Evolutionary conservation across 2,329 filamentous ascomycete genomes (phyloP).

Genomic region (Colletotrichum liaoningense): DNA sequence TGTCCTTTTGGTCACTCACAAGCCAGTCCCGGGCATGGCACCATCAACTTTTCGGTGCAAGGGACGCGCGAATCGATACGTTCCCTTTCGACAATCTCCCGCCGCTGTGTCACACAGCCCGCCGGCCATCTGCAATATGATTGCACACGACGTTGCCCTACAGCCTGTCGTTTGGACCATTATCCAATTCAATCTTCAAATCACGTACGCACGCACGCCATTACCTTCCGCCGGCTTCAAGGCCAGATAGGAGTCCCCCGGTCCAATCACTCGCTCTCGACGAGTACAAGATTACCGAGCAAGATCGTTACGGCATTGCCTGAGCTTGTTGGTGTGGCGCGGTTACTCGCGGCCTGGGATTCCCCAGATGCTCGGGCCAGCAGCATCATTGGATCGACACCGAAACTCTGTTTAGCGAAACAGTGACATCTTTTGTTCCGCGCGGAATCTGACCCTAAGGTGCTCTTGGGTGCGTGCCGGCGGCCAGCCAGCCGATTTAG

Average conservation of each 20-base stretch:
- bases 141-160: not conserved
- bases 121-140: not conserved
- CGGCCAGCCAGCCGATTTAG: not conserved
- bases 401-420: not conserved
- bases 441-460: not conserved
- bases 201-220: not conserved
- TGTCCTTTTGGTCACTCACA: not conserved
- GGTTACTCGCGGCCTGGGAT: not conserved
- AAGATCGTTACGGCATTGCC: not conserved
- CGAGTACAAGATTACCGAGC: not conserved
- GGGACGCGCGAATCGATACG: not conserved
- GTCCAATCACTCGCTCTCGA: not conserved
- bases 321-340: not conserved
- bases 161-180: not conserved
- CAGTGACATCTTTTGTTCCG: not conserved
- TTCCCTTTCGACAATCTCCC: not conserved
- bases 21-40: not conserved
- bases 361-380: not conserved
- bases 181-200: conserved; percentile 1
- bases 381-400: not conserved
- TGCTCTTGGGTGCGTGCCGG: not conserved
- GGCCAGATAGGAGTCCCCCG: not conserved
- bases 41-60: not conserved
- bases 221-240: not conserved
- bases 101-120: not conserved